Evolutionary conservation across 2,329 filamentous ascomycete species (phyloP).

Genomic region (Sporothrix variecibatus): DNA sequence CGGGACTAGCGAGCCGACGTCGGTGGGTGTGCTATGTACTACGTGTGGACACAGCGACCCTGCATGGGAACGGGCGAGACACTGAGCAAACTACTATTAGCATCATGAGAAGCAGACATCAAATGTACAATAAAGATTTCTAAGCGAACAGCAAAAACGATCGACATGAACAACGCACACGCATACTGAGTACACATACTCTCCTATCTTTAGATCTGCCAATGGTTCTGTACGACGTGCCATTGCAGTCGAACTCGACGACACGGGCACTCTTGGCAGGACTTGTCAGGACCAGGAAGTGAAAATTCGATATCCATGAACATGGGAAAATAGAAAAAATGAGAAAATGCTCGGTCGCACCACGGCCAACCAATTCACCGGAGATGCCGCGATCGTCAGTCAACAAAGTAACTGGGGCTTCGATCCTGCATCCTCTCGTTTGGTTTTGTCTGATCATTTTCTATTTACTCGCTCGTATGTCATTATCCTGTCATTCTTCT

Average conservation of each 20-base stretch:
- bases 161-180: neutral
- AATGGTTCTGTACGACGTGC: neutral
- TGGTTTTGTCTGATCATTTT: neutral
- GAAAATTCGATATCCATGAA: neutral
- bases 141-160: constrained; percentile 5
- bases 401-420: neutral
- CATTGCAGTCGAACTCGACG: neutral
- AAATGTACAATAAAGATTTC: constrained; percentile 17
- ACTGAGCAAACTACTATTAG: neutral
- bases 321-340: neutral
- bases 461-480: neutral
- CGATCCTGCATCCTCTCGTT: constrained; percentile 8
- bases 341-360: neutral
- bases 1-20: neutral
- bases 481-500: neutral
- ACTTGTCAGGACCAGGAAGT: neutral
- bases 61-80: neutral
- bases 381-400: constrained; percentile 13
- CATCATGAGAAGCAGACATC: constrained; percentile 12
- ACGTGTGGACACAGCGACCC: neutral
- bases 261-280: neutral
- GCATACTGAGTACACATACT: too few species aligned
- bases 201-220: neutral
- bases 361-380: constrained; percentile 14
- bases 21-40: neutral